These are phyloP conservation scores for Thalassiosira livingstoniorum DNA, from an alignment of 352 stramenopile genomes.

Conservation along the genomic window DNA sequence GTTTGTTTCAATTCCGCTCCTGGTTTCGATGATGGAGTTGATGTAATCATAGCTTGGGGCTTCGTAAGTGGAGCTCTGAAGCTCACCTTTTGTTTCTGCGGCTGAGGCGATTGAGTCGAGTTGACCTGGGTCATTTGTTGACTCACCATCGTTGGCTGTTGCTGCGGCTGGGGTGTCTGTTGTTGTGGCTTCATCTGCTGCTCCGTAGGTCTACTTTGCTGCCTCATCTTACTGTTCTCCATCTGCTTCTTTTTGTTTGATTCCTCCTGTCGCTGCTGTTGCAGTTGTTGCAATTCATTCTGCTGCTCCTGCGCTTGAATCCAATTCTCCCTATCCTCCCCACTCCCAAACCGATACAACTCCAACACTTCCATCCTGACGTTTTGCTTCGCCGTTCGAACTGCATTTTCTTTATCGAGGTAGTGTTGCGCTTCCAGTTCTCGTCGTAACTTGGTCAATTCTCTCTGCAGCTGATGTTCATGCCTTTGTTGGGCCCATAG, in stretches of 20 bases:
- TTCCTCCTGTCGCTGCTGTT: not conserved
- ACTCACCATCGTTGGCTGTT: not conserved
- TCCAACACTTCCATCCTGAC: conserved; percentile 6
- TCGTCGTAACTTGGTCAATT: not conserved
- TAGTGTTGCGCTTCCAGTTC: not conserved
- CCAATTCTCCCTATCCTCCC: not conserved
- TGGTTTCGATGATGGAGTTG: too few relatives aligned
- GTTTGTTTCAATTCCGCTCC: not conserved
- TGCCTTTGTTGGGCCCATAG: not conserved
- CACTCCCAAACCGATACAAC: conserved; percentile 2
- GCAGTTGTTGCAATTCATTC: not conserved
- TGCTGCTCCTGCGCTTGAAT: not conserved
- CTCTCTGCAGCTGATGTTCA: not conserved
- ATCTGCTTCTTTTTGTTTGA: not conserved
- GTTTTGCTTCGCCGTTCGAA: not conserved
- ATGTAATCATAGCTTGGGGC: too few relatives aligned
- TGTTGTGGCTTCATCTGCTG: not conserved
- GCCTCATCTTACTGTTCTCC: not conserved
- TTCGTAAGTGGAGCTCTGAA: not conserved
- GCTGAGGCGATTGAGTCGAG: not conserved
- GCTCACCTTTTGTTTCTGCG: not conserved
- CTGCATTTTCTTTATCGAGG: not conserved
- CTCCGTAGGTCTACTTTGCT: not conserved
- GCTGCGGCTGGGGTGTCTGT: not conserved
- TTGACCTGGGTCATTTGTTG: not conserved